Percentiles rank a stretch among this genome's conserved stretches.
Conservation (phyloP, 441 rosid genomes). For the Bruguiera hainesii region DNA sequence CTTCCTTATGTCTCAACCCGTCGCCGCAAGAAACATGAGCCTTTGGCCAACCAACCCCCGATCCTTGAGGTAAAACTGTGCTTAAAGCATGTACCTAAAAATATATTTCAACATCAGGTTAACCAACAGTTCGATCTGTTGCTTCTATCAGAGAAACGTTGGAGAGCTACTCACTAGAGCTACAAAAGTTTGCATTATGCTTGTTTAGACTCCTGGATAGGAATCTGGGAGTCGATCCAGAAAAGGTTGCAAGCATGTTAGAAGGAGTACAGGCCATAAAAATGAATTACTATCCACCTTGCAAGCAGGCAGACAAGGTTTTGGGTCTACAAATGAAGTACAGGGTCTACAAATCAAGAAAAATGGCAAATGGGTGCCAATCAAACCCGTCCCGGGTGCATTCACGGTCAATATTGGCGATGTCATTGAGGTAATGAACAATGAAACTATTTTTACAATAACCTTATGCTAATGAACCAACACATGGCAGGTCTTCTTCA, state of each 20-base stretch:
- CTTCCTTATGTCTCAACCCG: constrained; percentile 32
- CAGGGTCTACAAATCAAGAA: constrained; percentile 45
- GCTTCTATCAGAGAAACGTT: constrained; percentile 21
- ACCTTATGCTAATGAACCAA: too few species aligned
- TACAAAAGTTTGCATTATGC: constrained; percentile 19
- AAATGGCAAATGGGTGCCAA: constrained; percentile 35
- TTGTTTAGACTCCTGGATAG: constrained; percentile 30
- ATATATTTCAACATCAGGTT: not conserved
- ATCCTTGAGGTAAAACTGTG: constrained; percentile 6
- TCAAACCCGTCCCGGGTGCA: constrained; percentile 36
- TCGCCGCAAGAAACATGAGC: constrained; percentile 16
- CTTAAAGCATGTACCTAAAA: not conserved
- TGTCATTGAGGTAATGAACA: constrained; percentile 35
- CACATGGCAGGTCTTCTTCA: not conserved
- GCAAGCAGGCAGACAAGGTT: constrained; percentile 28
- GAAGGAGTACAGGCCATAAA: constrained; percentile 35
- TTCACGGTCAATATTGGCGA: constrained; percentile 43
- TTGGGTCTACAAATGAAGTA: constrained; percentile 33
- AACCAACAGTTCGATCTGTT: not conserved
- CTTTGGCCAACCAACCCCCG: constrained; percentile 11
- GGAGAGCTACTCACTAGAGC: constrained; percentile 29
- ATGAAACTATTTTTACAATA: too few species aligned
- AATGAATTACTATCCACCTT: constrained; percentile 43
- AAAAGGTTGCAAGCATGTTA: constrained; percentile 23
- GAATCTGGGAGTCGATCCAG: constrained; percentile 32